Evolutionary conservation across 768 basidiomycete species (phyloP), one percentile per base, ranked within the genome.

Genomic region (Tulasnella sp.): DNA sequence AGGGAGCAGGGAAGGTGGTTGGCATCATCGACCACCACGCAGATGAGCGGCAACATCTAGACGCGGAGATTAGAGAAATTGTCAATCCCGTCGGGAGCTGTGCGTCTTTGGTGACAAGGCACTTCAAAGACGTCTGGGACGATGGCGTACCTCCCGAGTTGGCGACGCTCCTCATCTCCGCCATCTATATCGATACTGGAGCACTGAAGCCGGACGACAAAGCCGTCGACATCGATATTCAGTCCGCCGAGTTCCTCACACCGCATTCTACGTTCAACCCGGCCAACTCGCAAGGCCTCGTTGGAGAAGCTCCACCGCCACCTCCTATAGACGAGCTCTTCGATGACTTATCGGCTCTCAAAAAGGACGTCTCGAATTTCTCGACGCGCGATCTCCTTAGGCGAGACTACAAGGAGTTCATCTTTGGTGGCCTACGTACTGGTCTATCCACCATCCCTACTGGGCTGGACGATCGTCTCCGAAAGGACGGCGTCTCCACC

Each of bases 401-500:
- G 11, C 75, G 96, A n/a, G 96, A 99, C 71, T 99, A 92, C 76
- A 98, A 99, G 69, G 83, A 94, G 63, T 94, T 92, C 66, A 68
- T 67, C 17, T 60, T 66, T 7, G 65, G 70, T 27, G 66, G 72
- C 7, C 73, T 89, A 42, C 78, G 77, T 59, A 82, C 82, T 1
- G 92, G 94, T 4, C 72, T 99, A 11, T 80, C 89, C 1, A 87
- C 90, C 2, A 85, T 97, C 17, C 92, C 92, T 2, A 66, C 87
- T 3, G 75, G 77, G 7, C 75, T 93, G 3, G 74, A 79, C 50
- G 65, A 59, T 4, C 86, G 83, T 82, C 73, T 78, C 0, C 67
- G 68, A 19, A 69, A 73, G 41, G 76, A 78, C 1, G 31, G 67
- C 7, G 69, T 69, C 0, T 53, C 70, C 19, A 69, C 68, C 25